phyloP scores from a whole-genome alignment of 2,329 filamentous ascomycete genomes.

The Trichothecium sympodiale region DNA sequence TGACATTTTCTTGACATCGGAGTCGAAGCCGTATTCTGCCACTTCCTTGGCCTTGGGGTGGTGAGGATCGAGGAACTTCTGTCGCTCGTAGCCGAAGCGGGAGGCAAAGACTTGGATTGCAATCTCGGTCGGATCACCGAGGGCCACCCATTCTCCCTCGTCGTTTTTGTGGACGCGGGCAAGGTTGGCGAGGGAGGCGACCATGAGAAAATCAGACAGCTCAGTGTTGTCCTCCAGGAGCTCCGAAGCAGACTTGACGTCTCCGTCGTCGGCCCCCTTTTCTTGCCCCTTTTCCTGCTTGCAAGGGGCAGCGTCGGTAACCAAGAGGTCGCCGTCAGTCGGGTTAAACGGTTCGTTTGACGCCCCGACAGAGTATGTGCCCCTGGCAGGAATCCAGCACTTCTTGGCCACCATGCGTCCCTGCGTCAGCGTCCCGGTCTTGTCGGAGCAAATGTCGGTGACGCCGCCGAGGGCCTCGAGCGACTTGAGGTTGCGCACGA shows the following conservation, averaged over 20 bases:
- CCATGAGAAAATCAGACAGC: constrained; percentile 46
- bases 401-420: constrained; percentile 44
- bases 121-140: constrained; percentile 51
- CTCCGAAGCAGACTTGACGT: constrained; percentile 13
- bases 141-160: constrained; percentile 46
- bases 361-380: constrained; percentile 33
- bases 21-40: constrained; percentile 47
- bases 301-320: constrained; percentile 22
- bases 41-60: constrained; percentile 24
- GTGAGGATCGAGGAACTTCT: constrained; percentile 15
- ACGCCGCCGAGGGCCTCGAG: constrained; percentile 44
- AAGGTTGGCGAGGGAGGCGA: constrained; percentile 55
- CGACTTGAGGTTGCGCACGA: constrained; percentile 38
- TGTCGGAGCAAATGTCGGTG: constrained; percentile 46
- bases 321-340: constrained; percentile 32
- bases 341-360: constrained; percentile 49
- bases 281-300: constrained; percentile 10
- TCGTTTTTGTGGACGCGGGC: constrained; percentile 47
- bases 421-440: constrained; percentile 43
- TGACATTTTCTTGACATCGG: constrained; percentile 47
- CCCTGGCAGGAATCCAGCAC: constrained; percentile 37
- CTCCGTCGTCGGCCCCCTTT: constrained; percentile 13
- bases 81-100: constrained; percentile 33
- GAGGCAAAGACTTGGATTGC: constrained; percentile 47
- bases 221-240: constrained; percentile 32